A percentile compares a stretch with the other conserved stretches of the same genome.
phyloP scores from a whole-genome alignment of 371 early-diverging fungal species.

The Mortierella sp. region DNA sequence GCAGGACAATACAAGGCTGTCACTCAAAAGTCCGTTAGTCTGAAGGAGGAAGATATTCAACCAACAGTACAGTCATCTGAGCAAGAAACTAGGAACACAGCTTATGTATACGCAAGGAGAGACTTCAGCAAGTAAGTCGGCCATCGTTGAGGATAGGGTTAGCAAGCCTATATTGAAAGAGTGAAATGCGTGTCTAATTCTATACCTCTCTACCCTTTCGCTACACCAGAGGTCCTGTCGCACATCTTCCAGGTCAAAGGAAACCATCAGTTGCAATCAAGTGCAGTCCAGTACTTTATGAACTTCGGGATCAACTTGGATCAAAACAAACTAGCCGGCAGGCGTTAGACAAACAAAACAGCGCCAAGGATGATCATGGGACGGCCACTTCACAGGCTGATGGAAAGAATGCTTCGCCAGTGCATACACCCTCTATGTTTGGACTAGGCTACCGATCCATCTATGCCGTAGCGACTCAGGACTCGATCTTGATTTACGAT shows the following conservation, averaged over 20 bases:
- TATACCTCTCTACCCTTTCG: background rate
- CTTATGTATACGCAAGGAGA: constrained; percentile 64
- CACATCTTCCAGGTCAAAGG: constrained; percentile 75
- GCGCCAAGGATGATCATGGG: background rate
- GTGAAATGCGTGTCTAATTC: background rate
- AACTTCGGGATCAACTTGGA: constrained; percentile 52
- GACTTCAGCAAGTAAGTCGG: constrained; percentile 56
- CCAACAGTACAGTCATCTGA: constrained; percentile 21
- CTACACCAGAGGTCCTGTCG: constrained; percentile 72
- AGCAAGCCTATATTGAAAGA: background rate
- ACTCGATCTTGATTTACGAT: constrained; percentile 89
- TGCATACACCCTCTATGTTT: constrained; percentile 52
- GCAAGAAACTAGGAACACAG: constrained; percentile 55
- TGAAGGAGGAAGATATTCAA: constrained; percentile 26
- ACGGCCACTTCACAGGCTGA: constrained; percentile 4
- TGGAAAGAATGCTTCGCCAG: constrained; percentile 7
- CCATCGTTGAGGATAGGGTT: background rate
- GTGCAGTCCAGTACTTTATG: constrained; percentile 75
- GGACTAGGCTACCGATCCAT: constrained; percentile 81
- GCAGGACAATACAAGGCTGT: constrained; percentile 75
- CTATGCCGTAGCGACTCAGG: constrained; percentile 90
- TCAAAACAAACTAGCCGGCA: constrained; percentile 8
- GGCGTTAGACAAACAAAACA: background rate
- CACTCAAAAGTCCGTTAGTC: constrained; percentile 5
- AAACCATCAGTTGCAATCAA: constrained; percentile 87